Base-by-base conservation (phyloP, 148 eudicot genomes). In the Cornus suecica region DNA sequence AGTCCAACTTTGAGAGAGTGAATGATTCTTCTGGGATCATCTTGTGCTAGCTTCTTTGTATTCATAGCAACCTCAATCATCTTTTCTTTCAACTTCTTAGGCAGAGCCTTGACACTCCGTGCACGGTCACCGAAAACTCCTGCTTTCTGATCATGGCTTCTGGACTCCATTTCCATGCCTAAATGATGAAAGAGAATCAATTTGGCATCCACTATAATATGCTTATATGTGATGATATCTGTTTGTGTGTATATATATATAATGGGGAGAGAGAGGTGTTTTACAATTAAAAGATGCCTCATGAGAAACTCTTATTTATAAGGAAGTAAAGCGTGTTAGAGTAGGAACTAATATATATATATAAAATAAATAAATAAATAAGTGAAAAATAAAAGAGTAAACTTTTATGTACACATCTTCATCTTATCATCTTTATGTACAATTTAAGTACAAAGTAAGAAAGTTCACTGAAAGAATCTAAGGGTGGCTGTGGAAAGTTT, bases 1-100 rank as follows among this genome's bases (percentile, higher is more conserved):
- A 88, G 58, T 52, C 89, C 98, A 5, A 90, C 92, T 84, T 94
- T 94, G 0, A 86, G 64, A 8, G 98, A 85, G 72, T 94, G 98
- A 14, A 75, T 31, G 5, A 91, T 61, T 77, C 88, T 90, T 83
- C 98, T 91, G 0, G 94, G 97, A 73, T 94, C 98, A 68, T 94
- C 97, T 52, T 75, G 42, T 16, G 74, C 92, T 0, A 83, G 23
- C 61, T 85, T 64, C 28, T 56, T 77, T 20, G 79, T 29, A 70
- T 76, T 81, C 60, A 32, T 78, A 14, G 41, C 80, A n/a, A 77
- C 29, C 11, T 73, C 75, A 2, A 66, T 29, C 26, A 83, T 58
- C 31, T 73, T 77, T 11, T 65, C 61, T 26, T 11, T 61, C 9
- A 86, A 32, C 24, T 68, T 86, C 41, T 34, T 66, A 0, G 74